Conservation (phyloP, 805 yeast species). For the Yarrowia sp. region DNA sequence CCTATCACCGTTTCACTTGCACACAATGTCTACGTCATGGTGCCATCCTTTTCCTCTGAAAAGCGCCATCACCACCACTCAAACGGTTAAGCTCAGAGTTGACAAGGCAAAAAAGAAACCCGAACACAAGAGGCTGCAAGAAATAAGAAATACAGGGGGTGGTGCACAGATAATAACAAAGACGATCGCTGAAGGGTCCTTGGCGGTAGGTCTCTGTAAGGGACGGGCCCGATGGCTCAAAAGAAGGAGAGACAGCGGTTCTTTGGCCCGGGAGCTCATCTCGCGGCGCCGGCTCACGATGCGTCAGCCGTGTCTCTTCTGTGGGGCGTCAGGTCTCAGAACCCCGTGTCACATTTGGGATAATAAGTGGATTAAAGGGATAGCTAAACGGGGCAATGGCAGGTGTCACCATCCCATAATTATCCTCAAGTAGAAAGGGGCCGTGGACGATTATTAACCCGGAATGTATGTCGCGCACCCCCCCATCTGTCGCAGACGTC, state of each 20-base stretch:
- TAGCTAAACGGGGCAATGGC: slow-evolving; percentile 23
- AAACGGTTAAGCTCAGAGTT: slow-evolving; percentile 11
- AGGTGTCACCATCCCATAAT: slow-evolving; percentile 13
- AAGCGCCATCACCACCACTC: slow-evolving; percentile 17
- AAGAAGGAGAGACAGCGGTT: neutral
- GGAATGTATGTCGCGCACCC: too few species aligned
- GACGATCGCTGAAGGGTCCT: slow-evolving; percentile 10
- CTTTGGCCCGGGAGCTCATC: neutral
- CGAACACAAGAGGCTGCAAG: slow-evolving; percentile 22
- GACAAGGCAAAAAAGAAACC: slow-evolving; percentile 7
- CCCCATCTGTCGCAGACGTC: too few species aligned
- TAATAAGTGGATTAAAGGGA: slow-evolving; percentile 28
- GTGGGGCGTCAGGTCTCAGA: neutral
- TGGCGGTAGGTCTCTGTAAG: slow-evolving; percentile 18
- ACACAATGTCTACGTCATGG: slow-evolving; percentile 11
- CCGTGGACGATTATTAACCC: neutral
- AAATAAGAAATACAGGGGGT: slow-evolving; percentile 16
- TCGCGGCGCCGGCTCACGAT: neutral
- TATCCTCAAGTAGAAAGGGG: neutral
- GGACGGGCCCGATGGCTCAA: neutral
- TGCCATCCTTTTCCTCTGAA: neutral
- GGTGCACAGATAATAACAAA: slow-evolving; percentile 2
- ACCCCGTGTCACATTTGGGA: slow-evolving; percentile 16
- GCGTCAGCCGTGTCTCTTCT: slow-evolving; percentile 21
- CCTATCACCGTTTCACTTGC: neutral